Percentiles rank a stretch among this genome's conserved stretches.
Evolutionary conservation across 2,329 filamentous ascomycete species (phyloP).

Genomic region (Rhynchosporium agropyri): DNA sequence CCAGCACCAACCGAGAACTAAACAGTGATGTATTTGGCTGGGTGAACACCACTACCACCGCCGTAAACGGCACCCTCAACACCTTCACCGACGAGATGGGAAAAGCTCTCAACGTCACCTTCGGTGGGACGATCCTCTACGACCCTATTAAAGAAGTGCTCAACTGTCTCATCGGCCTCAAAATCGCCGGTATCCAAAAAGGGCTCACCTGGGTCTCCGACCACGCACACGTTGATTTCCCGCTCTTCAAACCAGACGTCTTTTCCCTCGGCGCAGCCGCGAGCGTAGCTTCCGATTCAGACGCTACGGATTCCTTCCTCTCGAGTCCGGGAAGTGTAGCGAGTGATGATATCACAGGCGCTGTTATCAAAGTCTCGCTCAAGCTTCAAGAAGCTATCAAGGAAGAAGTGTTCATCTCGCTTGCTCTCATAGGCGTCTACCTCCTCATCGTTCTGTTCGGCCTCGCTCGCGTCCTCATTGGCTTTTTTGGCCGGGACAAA

Average conservation of each 20-base stretch:
- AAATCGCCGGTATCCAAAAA: slow-evolving; percentile 81
- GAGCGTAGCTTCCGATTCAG: slow-evolving; percentile 57
- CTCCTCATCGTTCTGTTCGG: slow-evolving; percentile 76
- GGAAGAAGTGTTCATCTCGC: slow-evolving; percentile 79
- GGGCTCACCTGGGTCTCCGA: slow-evolving; percentile 94
- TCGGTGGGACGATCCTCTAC: slow-evolving; percentile 80
- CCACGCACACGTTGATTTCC: slow-evolving; percentile 80
- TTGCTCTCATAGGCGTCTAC: slow-evolving; percentile 74
- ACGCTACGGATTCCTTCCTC: slow-evolving; percentile 70
- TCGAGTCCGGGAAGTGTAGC: slow-evolving; percentile 73
- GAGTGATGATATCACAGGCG: slow-evolving; percentile 78
- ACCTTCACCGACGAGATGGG: slow-evolving; percentile 78
- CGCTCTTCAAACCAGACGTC: slow-evolving; percentile 74
- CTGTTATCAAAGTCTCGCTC: slow-evolving; percentile 69
- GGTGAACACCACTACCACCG: slow-evolving; percentile 79
- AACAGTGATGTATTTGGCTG: slow-evolving; percentile 86
- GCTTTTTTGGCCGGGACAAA: slow-evolving; percentile 62
- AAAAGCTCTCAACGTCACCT: slow-evolving; percentile 72
- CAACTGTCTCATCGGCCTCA: slow-evolving; percentile 84
- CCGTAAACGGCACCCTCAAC: slow-evolving; percentile 85
- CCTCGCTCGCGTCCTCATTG: slow-evolving; percentile 64
- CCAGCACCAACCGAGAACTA: slow-evolving; percentile 66
- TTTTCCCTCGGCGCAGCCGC: slow-evolving; percentile 78
- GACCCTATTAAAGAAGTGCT: slow-evolving; percentile 78
- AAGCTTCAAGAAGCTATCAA: slow-evolving; percentile 69